Conservation (phyloP, 2,329 filamentous ascomycete species). For the Diaporthe batatas region DNA sequence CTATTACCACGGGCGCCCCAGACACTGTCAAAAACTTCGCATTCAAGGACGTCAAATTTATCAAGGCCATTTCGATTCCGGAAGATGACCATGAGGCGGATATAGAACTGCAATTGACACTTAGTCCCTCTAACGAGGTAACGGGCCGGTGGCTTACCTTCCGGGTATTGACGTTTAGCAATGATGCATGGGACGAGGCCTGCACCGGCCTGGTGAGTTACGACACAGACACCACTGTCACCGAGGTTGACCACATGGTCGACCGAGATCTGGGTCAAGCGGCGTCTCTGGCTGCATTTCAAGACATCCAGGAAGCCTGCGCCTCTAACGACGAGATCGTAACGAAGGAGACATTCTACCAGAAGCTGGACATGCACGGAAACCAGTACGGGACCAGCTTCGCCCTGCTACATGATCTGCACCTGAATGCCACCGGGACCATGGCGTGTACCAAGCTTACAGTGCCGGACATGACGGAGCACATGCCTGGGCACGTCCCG, state of each 20-base stretch:
- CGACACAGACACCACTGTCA: neutral
- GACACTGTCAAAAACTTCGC: neutral
- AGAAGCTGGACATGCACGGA: constrained; percentile 5
- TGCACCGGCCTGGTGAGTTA: constrained; percentile 28
- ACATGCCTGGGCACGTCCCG: constrained; percentile 2
- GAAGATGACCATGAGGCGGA: neutral
- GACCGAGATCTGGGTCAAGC: neutral
- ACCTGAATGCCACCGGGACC: neutral
- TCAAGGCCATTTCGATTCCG: constrained; percentile 28
- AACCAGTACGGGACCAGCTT: constrained; percentile 18
- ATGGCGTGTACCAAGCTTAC: constrained; percentile 12
- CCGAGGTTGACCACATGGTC: neutral
- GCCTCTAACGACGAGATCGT: neutral
- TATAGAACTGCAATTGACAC: constrained; percentile 31
- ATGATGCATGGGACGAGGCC: constrained; percentile 28
- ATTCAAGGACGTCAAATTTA: constrained; percentile 22
- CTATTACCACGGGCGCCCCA: neutral
- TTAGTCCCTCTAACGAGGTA: constrained; percentile 19
- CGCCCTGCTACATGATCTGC: neutral
- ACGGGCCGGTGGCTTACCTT: constrained; percentile 19
- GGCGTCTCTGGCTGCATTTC: neutral
- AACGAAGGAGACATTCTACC: neutral
- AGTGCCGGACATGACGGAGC: neutral
- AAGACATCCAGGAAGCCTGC: constrained; percentile 14
- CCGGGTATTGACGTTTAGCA: constrained; percentile 18